A percentile compares a stretch with the other conserved stretches of the same genome.
Conservation (phyloP, 169 alveolate genomes). For the Plasmodium knowlesi region DNA sequence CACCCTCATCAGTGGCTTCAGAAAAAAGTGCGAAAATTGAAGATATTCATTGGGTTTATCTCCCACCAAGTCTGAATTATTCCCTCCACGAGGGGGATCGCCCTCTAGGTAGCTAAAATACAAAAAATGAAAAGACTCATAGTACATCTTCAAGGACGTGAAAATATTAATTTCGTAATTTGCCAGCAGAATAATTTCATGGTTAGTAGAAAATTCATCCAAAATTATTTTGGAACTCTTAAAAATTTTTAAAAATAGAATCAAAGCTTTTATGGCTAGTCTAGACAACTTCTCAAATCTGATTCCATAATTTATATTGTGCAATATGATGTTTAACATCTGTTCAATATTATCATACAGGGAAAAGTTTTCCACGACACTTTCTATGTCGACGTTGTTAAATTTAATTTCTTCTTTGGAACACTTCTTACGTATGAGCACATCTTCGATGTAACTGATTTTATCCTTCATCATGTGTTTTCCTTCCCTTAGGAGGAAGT, state of each 20-base stretch:
- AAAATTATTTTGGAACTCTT: slow-evolving; percentile 60
- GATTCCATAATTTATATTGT: slow-evolving; percentile 61
- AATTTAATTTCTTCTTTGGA: neutral
- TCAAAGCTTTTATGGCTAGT: slow-evolving; percentile 41
- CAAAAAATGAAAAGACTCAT: slow-evolving; percentile 64
- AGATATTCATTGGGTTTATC: neutral
- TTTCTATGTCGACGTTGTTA: slow-evolving; percentile 2
- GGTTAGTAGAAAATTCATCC: slow-evolving; percentile 49
- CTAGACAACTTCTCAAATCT: slow-evolving; percentile 40
- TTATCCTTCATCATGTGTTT: neutral
- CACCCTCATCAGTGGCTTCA: slow-evolving; percentile 41
- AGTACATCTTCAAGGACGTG: slow-evolving; percentile 54
- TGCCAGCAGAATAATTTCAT: slow-evolving; percentile 43
- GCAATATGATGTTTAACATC: slow-evolving; percentile 31
- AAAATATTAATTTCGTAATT: slow-evolving; percentile 74
- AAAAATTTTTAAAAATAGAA: slow-evolving; percentile 27
- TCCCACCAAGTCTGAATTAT: neutral
- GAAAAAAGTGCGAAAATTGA: slow-evolving; percentile 66
- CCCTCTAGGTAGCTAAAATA: slow-evolving; percentile 24
- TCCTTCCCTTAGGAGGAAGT: neutral
- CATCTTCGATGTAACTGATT: slow-evolving; percentile 20
- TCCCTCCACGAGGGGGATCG: neutral
- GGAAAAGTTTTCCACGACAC: slow-evolving; percentile 40
- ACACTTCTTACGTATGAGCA: slow-evolving; percentile 1
- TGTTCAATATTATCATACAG: slow-evolving; percentile 56